Conservation (phyloP, 176 grass and related monocot genomes). For the Oryza meridionalis region DNA sequence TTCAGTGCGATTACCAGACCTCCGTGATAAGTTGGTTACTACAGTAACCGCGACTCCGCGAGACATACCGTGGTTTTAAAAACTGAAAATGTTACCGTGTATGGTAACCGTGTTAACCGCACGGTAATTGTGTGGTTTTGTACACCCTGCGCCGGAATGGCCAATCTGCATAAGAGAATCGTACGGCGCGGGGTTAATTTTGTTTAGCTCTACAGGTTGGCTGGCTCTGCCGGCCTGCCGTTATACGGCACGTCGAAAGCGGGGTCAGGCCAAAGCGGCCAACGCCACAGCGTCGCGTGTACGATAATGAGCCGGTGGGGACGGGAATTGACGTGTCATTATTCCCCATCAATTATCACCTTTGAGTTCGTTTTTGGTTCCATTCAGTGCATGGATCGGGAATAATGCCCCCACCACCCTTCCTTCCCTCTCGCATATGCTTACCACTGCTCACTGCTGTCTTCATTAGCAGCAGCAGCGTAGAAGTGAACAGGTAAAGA, state of each 20-base stretch:
- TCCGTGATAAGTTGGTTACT: too few species aligned
- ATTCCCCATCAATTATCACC: constrained; percentile 33
- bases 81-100: too few species aligned
- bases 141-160: too few species aligned
- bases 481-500: neutral
- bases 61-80: too few species aligned
- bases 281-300: constrained; percentile 18
- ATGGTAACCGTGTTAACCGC: too few species aligned
- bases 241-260: constrained; percentile 39
- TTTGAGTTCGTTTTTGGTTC: constrained; percentile 44
- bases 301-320: constrained; percentile 20
- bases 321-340: constrained; percentile 28
- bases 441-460: neutral
- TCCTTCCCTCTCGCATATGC: neutral
- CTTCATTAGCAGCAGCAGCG: neutral
- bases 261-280: neutral
- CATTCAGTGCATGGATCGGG: constrained; percentile 45
- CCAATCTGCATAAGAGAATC: neutral
- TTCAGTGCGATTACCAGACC: too few species aligned
- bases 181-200: neutral
- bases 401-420: constrained; percentile 30
- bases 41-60: too few species aligned
- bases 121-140: too few species aligned
- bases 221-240: neutral
- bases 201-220: neutral